Evolutionary conservation across 225 moss, liverwort and hornwort genomes (phyloP).

Genomic region (Sphagnum tenellum): DNA sequence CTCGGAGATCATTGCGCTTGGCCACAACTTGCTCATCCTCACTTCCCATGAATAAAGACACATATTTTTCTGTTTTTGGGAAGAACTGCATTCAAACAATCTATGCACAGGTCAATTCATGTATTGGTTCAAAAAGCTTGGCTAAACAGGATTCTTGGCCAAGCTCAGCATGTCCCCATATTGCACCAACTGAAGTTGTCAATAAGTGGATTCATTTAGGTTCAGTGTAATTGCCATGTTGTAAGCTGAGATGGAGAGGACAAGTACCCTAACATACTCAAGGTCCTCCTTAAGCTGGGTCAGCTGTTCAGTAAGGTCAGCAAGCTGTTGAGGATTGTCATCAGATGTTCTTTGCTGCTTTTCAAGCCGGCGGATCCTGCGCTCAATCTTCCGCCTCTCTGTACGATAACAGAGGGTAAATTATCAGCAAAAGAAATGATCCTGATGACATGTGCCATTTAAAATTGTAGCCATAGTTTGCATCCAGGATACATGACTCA

Average conservation of each 20-base stretch:
- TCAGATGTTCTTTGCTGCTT: slow-evolving; percentile 83
- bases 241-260: not conserved
- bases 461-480: not conserved
- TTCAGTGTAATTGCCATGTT: not conserved
- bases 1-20: slow-evolving; percentile 26
- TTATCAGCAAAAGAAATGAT: not conserved
- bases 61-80: slow-evolving; percentile 68
- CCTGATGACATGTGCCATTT: not conserved
- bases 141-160: too few species aligned
- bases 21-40: slow-evolving; percentile 30
- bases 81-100: slow-evolving; percentile 60
- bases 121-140: not conserved
- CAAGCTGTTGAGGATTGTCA: slow-evolving; percentile 34
- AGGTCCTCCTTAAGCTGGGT: slow-evolving; percentile 86
- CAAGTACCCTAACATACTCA: slow-evolving; percentile 87
- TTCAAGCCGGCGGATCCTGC: slow-evolving; percentile 78
- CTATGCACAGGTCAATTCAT: not conserved
- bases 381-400: slow-evolving; percentile 99
- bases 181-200: too few species aligned
- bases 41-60: slow-evolving; percentile 39
- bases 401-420: slow-evolving; percentile 4
- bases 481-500: not conserved
- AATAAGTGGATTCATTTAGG: too few species aligned
- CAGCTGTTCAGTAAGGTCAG: slow-evolving; percentile 58
- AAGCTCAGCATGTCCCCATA: too few species aligned